Percentiles rank a stretch among this genome's conserved stretches.
Evolutionary conservation across 306 rosid species (phyloP).

Genomic region (Spatholobus suberectus): DNA sequence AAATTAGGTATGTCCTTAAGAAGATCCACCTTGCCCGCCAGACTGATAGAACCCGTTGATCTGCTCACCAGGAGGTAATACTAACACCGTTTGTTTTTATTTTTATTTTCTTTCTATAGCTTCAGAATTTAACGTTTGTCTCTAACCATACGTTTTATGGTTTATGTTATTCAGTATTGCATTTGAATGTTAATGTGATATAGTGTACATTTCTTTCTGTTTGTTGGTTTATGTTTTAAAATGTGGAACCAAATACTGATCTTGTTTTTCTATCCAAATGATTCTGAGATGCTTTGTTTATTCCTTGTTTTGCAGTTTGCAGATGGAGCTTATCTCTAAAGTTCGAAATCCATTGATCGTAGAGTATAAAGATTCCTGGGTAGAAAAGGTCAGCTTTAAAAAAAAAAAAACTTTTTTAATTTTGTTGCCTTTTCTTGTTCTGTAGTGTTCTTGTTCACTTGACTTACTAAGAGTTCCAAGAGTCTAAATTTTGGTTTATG

Average conservation of each 20-base stretch:
- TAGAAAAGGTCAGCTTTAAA: constrained; percentile 70
- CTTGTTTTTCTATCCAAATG: not conserved
- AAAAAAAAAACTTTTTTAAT: not conserved
- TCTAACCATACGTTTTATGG: not conserved
- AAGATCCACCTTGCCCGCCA: constrained; percentile 97
- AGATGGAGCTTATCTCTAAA: constrained; percentile 96
- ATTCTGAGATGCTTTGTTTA: constrained; percentile 22
- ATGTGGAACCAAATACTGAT: not conserved
- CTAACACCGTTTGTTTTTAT: not conserved
- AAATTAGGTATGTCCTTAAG: constrained; percentile 85
- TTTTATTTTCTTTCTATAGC: not conserved
- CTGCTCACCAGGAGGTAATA: constrained; percentile 92
- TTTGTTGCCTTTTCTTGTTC: not conserved
- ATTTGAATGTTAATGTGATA: not conserved
- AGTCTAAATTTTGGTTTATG: not conserved
- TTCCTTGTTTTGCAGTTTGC: constrained; percentile 47
- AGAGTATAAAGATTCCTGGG: constrained; percentile 99
- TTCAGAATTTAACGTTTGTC: not conserved
- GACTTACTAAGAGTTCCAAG: not conserved
- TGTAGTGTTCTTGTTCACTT: constrained; percentile 25
- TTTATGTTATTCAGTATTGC: not conserved
- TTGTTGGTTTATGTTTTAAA: constrained; percentile 4
- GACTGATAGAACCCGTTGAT: constrained; percentile 89
- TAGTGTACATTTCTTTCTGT: not conserved
- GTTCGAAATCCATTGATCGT: constrained; percentile 87